Base-by-base conservation (phyloP, 2,329 filamentous ascomycete species). In the Sordariomycetes sp. region DNA sequence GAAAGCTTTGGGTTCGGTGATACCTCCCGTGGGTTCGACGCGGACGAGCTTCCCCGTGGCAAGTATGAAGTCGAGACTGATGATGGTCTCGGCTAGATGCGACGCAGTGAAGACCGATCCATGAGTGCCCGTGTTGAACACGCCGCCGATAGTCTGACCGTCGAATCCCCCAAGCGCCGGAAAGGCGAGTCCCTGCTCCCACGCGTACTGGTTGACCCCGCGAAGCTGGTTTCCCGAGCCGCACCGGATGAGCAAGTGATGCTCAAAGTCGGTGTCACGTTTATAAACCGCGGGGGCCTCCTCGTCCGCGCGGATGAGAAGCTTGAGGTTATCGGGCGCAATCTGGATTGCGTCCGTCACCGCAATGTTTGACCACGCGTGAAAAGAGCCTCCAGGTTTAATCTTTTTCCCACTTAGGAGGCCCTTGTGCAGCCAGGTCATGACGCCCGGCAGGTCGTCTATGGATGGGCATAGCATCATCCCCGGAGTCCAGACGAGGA, bases 41-140 rank as follows among this genome's bases (percentile, higher is more conserved):
- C 57, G 51, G 16, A 58, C 20, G 22, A 58, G 34, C 4, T 22
- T 54, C 32, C 57, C 57, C 24, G 51, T 50, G 51, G 46, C 51
- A 18, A 20, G 40, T 10, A 58, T 25, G 37, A 58, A 32, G 24
- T 58, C 57, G 18, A 58, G 53, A 25, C 57, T 58, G 51, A 50
- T 35, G 40, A 58, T 58, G 35, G 28, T 40, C 5, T 58, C 57
- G 25, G 37, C 57, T 20, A 58, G 51, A n/a, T 58, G 57, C 10
- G 57, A 54, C 18, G 51, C 22, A 8, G 32, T 54, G 34, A 58
- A 24, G n/a, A 58, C 57, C 28, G 57, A 58, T 32, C 57, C 57
- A 25, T 58, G 57, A n/a, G 57, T 58, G 35, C 57, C 57, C 52
- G 57, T 58, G 51, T 53, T 58, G 57, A 58, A 58, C 40, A 58